A percentile compares a stretch with the other conserved stretches of the same genome.
These are phyloP conservation scores for Beauveria australis DNA, from an alignment of 2,329 filamentous ascomycete species.

Conservation along the genomic window DNA sequence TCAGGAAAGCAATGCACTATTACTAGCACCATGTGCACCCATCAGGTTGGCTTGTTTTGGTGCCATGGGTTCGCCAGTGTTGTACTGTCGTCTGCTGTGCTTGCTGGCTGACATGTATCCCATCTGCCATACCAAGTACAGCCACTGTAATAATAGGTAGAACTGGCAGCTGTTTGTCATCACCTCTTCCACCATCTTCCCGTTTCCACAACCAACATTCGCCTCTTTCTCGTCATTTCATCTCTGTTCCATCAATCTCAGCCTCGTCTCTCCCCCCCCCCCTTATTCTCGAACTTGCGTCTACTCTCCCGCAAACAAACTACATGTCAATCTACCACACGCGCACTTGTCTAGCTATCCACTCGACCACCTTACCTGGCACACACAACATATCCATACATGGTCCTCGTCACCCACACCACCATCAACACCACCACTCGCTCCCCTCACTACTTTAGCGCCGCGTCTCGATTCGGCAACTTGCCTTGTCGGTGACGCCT, in stretches of 20 bases:
- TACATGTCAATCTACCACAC: background rate
- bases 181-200: background rate
- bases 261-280: background rate
- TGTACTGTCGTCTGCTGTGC: background rate
- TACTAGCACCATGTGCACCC: background rate
- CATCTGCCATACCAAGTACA: background rate
- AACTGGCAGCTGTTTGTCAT: background rate
- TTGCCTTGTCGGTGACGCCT: conserved; percentile 9
- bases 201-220: background rate
- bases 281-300: background rate
- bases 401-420: background rate
- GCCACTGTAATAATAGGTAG: background rate
- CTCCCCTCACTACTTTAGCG: conserved; percentile 10
- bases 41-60: background rate
- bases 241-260: background rate
- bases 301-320: background rate
- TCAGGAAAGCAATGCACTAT: background rate
- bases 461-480: conserved; percentile 10
- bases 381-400: background rate
- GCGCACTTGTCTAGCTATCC: background rate
- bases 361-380: background rate
- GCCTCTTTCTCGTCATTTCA: background rate
- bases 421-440: background rate
- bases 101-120: background rate
- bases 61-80: background rate